These are phyloP conservation scores for Cryphonectria carpinicola DNA, from an alignment of 2,329 filamentous ascomycete genomes.

Conservation along the genomic window DNA sequence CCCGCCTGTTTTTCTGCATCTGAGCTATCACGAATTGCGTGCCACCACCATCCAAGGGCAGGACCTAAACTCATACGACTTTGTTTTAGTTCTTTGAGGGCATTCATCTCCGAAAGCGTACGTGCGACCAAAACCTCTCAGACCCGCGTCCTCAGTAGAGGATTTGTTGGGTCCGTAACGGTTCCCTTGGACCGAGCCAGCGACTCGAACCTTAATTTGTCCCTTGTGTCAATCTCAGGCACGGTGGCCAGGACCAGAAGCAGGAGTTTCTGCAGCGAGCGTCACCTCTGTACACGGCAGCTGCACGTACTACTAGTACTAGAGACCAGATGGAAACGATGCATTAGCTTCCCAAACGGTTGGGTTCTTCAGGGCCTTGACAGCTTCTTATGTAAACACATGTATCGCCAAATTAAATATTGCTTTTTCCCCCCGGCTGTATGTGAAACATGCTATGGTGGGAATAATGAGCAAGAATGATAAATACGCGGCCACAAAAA, in stretches of 20 bases:
- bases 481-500: slow-evolving; percentile 3
- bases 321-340: background rate
- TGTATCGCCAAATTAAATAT: background rate
- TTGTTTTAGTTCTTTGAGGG: background rate
- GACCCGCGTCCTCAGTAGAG: background rate
- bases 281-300: background rate
- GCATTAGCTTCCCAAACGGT: background rate
- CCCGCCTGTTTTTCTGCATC: background rate
- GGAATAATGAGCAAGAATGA: background rate
- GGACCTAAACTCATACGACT: background rate
- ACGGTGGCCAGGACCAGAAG: background rate
- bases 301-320: background rate
- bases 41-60: background rate
- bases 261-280: background rate
- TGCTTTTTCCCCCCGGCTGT: background rate
- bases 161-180: background rate
- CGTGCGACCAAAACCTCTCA: background rate
- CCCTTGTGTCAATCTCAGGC: background rate
- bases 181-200: background rate
- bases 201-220: background rate
- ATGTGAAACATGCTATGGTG: background rate
- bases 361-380: background rate
- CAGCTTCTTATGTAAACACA: background rate
- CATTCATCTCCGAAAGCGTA: background rate
- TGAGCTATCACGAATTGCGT: background rate